These are phyloP conservation scores for Botryotinia convoluta DNA, from an alignment of 2,329 filamentous ascomycete species.

Conservation along the genomic window DNA sequence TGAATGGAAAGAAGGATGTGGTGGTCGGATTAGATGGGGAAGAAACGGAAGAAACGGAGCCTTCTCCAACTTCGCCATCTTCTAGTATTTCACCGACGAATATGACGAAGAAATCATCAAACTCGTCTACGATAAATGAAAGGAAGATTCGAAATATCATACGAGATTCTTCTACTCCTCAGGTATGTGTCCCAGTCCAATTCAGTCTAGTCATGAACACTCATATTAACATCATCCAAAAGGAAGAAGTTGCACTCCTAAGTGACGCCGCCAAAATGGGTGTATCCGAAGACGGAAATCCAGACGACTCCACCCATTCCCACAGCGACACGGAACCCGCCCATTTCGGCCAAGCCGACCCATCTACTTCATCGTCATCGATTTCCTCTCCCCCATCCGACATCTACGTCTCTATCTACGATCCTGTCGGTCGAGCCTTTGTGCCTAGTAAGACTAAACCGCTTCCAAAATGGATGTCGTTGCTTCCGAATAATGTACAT, in stretches of 20 bases:
- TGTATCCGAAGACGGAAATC: conserved; percentile 26
- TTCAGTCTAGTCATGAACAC: background rate
- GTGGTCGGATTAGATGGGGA: conserved; percentile 20
- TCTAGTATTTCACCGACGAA: background rate
- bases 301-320: conserved; percentile 19
- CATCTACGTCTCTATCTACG: conserved; percentile 51
- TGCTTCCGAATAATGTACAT: conserved; percentile 33
- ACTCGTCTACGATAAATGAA: conserved; percentile 19
- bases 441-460: conserved; percentile 50
- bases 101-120: background rate
- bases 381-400: background rate
- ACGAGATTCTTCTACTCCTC: conserved; percentile 18
- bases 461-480: conserved; percentile 44
- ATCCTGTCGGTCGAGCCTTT: conserved; percentile 51
- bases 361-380: background rate
- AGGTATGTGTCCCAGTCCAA: background rate
- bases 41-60: conserved; percentile 11
- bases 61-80: background rate
- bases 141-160: conserved; percentile 22
- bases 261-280: conserved; percentile 28
- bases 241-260: conserved; percentile 24
- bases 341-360: conserved; percentile 8
- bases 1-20: background rate
- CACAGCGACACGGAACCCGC: conserved; percentile 22
- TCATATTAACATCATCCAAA: background rate